A percentile compares a stretch with the other conserved stretches of the same genome.
phyloP scores from a whole-genome alignment of 768 basidiomycete species.

The Cantharellus anzutake region DNA sequence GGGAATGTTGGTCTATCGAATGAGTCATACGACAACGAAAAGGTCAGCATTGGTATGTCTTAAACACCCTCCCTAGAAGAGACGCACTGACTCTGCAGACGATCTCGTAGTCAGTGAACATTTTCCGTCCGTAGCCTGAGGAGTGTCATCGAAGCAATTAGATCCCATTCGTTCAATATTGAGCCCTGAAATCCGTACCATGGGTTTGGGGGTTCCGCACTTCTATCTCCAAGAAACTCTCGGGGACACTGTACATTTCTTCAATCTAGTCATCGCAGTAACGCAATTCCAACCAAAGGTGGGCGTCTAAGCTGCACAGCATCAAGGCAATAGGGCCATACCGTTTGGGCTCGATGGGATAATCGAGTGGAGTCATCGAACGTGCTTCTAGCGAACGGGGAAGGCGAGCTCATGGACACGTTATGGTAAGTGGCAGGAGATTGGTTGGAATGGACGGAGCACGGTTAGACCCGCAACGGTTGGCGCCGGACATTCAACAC shows the following conservation, averaged over 20 bases:
- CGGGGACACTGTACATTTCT: constrained; percentile 96
- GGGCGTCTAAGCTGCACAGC: neutral
- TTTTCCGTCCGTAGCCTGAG: constrained; percentile 90
- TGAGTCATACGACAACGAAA: neutral
- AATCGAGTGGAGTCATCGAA: constrained; percentile 6
- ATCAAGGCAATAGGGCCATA: neutral
- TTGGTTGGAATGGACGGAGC: no score
- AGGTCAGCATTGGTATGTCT: neutral
- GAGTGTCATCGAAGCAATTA: neutral
- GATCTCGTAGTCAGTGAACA: constrained; percentile 99
- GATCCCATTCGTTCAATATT: neutral
- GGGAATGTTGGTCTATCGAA: constrained; percentile 81
- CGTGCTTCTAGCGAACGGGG: constrained; percentile 8
- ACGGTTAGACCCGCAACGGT: no score
- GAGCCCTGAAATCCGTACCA: constrained; percentile 26
- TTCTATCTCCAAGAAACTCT: constrained; percentile 95
- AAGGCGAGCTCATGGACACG: neutral
- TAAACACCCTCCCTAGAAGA: neutral
- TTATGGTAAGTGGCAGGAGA: no score
- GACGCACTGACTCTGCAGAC: constrained; percentile 63
- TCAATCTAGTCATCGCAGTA: constrained; percentile 42
- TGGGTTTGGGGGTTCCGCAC: constrained; percentile 94
- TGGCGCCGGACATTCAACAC: no score
- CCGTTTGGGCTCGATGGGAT: constrained; percentile 6
- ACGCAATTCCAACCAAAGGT: constrained; percentile 1